These are phyloP conservation scores for Cyberlindnera nakhonratchasimensis DNA, from an alignment of 805 yeast species.

Conservation along the genomic window DNA sequence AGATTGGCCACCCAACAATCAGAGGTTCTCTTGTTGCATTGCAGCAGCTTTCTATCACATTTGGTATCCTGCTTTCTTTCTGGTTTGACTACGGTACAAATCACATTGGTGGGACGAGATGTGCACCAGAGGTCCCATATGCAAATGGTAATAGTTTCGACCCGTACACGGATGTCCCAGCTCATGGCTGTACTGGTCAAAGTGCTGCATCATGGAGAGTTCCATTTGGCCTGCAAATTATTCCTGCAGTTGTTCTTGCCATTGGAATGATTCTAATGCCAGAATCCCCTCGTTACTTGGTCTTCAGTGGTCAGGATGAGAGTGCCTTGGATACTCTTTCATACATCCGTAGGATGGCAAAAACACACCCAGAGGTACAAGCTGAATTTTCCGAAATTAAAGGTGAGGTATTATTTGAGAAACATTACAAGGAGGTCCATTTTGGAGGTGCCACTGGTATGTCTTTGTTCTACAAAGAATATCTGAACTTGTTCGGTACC, in stretches of 20 bases:
- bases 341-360: constrained; percentile 34
- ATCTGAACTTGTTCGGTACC: constrained; percentile 1
- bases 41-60: constrained; percentile 45
- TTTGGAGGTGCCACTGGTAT: constrained; percentile 35
- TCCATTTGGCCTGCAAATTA: constrained; percentile 42
- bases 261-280: constrained; percentile 10
- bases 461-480: constrained; percentile 31
- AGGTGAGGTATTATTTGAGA: constrained; percentile 23
- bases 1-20: constrained; percentile 39
- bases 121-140: constrained; percentile 25
- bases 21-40: constrained; percentile 42
- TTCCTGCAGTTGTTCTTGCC: constrained; percentile 40
- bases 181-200: constrained; percentile 11
- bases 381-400: constrained; percentile 35
- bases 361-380: constrained; percentile 34
- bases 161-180: constrained; percentile 12
- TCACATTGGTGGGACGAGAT: constrained; percentile 16
- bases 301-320: constrained; percentile 33
- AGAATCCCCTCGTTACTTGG: constrained; percentile 20
- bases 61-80: constrained; percentile 41
- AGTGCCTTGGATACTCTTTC: constrained; percentile 34
- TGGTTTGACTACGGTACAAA: constrained; percentile 49
- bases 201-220: constrained; percentile 37
- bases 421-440: constrained; percentile 19
- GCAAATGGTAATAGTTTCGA: constrained; percentile 17